Percentiles rank a stretch among this genome's conserved stretches.
Evolutionary conservation across 2,329 filamentous ascomycete species (phyloP).

Genomic region (Beauveria australis): DNA sequence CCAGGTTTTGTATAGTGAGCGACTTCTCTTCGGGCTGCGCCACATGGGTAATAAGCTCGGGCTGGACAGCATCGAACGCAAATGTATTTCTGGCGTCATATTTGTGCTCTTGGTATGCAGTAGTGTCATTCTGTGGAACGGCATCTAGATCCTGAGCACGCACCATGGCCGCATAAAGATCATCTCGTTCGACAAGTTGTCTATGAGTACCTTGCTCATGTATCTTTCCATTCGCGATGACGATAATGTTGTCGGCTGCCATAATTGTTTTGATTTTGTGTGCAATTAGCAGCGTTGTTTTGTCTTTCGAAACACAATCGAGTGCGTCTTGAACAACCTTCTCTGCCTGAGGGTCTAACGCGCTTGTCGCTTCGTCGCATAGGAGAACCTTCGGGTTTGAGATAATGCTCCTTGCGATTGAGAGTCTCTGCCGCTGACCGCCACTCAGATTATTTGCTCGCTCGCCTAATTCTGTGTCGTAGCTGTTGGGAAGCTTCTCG

Average conservation of each 20-base stretch:
- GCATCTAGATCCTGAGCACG: neutral
- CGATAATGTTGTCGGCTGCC: slow-evolving; percentile 55
- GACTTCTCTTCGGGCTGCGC: neutral
- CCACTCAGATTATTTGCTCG: slow-evolving; percentile 52
- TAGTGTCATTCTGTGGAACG: neutral
- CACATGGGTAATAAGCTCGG: neutral
- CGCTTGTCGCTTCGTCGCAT: slow-evolving; percentile 58
- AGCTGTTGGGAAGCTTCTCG: slow-evolving; percentile 37
- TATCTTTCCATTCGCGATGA: slow-evolving; percentile 36
- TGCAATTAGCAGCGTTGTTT: slow-evolving; percentile 58
- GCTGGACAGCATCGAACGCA: neutral
- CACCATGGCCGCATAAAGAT: slow-evolving; percentile 14
- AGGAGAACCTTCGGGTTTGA: slow-evolving; percentile 45
- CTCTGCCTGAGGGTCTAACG: slow-evolving; percentile 34
- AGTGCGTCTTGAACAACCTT: slow-evolving; percentile 46
- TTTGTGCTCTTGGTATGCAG: neutral
- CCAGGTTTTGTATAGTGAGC: neutral
- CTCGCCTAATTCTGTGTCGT: slow-evolving; percentile 51
- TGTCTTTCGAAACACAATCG: slow-evolving; percentile 40
- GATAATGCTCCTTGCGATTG: slow-evolving; percentile 44
- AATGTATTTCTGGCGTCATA: neutral
- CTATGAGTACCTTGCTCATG: slow-evolving; percentile 54
- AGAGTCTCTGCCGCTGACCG: slow-evolving; percentile 58
- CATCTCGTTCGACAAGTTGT: slow-evolving; percentile 32
- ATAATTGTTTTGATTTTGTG: slow-evolving; percentile 49